Conservation (phyloP, 1,284 basidiomycete genomes). For the Malassezia restricta region DNA sequence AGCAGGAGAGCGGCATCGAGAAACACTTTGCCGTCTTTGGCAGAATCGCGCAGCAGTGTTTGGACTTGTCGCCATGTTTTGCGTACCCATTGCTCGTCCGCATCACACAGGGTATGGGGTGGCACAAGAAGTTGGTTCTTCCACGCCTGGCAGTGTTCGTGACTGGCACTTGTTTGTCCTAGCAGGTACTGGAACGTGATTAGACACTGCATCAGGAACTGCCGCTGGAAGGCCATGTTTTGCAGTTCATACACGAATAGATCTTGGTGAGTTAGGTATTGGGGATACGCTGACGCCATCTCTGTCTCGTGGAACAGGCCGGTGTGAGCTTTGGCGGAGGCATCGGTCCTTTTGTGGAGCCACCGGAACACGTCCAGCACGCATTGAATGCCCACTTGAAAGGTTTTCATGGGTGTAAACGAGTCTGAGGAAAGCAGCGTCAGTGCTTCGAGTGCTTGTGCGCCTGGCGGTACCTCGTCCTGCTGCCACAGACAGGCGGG, state of each 20-base stretch:
- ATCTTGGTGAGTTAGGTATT: constrained; percentile 73
- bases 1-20: constrained; percentile 27
- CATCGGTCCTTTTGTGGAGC: neutral
- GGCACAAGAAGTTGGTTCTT: constrained; percentile 34
- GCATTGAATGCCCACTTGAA: constrained; percentile 5
- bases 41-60: constrained; percentile 27
- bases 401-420: constrained; percentile 3
- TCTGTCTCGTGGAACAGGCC: neutral
- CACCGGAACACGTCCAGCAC: constrained; percentile 1
- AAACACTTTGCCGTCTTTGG: constrained; percentile 27
- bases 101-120: constrained; percentile 22
- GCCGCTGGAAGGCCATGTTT: constrained; percentile 77
- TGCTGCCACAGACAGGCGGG: constrained; percentile 23
- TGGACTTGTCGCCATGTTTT: constrained; percentile 33
- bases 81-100: constrained; percentile 37
- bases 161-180: constrained; percentile 60
- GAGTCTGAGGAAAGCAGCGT: neutral
- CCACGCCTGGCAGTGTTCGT: constrained; percentile 53
- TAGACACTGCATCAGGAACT: constrained; percentile 72
- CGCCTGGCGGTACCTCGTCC: neutral
- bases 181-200: constrained; percentile 69
- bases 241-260: constrained; percentile 73
- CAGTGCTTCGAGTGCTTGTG: neutral
- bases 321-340: neutral
- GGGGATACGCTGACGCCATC: constrained; percentile 54